Evolutionary conservation across 306 rosid genomes (phyloP), one percentile per base, ranked within the genome.

Genomic region (Echinosophora koreensis): DNA sequence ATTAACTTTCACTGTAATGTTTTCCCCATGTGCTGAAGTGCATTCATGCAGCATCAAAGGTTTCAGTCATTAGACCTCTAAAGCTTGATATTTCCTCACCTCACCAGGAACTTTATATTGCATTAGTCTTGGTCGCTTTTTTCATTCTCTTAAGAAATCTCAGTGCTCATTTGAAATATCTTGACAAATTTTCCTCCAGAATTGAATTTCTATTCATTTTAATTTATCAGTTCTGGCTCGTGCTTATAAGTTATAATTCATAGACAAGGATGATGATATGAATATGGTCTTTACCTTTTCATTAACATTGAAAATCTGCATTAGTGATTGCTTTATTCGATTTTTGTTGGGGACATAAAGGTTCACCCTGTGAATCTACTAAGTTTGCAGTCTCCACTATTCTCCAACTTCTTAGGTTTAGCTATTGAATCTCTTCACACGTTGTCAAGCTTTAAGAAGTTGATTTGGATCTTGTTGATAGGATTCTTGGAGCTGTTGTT

Each of bases 401-500:
- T 70, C 56, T 74, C 67, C 75, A 16, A 30, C 71, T 59, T 61
- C 7, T 17, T 12, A 39, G 62, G 71, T 61, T 68, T 60, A 18
- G 63, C 69, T 65, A 74, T 74, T 49, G 14, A 32, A 46, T 17
- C 44, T 37, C 61, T 74, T 30, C 6, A 22, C 72, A 69, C 15
- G 3, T 8, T 70, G 16, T 77, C 32, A 73, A 35, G 60, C 44
- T 47, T 68, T 66, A 52, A 30, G 82, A 67, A n/a, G 46, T 71
- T 76, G 37, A 73, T 71, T 80, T 69, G 69, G 77, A 87, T 78
- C 68, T 64, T 71, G 15, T 68, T 85, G 83, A 77, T 91, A 95
- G 97, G 90, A 85, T 95, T 87, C 93, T 95, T 78, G 98, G 98
- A 86, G 98, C 87, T 83, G 97, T 92, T 63, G 90, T 94, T 51